Conservation (phyloP, 805 yeast genomes). For the Lachancea sp. region DNA sequence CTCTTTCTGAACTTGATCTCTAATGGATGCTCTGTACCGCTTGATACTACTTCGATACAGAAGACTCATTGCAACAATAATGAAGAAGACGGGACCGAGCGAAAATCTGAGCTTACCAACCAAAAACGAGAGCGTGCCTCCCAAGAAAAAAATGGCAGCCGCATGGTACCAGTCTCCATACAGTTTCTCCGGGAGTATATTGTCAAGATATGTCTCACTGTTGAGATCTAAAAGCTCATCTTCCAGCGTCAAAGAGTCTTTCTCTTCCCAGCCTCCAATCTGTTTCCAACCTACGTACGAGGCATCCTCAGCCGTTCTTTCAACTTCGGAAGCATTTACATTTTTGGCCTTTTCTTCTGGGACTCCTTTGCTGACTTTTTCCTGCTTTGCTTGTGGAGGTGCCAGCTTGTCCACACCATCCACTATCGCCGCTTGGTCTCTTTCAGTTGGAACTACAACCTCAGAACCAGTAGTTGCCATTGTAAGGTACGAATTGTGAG, state of each 20-base stretch:
- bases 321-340: constrained; percentile 14
- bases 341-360: constrained; percentile 15
- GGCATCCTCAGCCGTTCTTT: constrained; percentile 36
- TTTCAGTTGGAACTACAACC: constrained; percentile 11
- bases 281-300: constrained; percentile 92
- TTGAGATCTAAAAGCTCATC: constrained; percentile 71
- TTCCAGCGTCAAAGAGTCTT: constrained; percentile 54
- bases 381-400: constrained; percentile 17
- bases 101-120: constrained; percentile 73
- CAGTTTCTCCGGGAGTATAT: constrained; percentile 62
- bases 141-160: constrained; percentile 61
- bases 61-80: constrained; percentile 54
- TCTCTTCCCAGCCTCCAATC: constrained; percentile 78
- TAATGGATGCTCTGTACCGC: constrained; percentile 63
- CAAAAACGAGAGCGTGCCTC: constrained; percentile 68
- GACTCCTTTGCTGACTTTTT: constrained; percentile 18
- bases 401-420: constrained; percentile 18
- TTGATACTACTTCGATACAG: constrained; percentile 80
- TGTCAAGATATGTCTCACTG: constrained; percentile 67
- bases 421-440: constrained; percentile 15
- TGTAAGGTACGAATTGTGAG: constrained; percentile 1
- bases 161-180: constrained; percentile 98
- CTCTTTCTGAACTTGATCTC: constrained; percentile 83
- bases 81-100: constrained; percentile 72
- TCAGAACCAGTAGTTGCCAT: constrained; percentile 13